Conservation (phyloP, 352 stramenopile species). For the Blastocystis sp. region DNA sequence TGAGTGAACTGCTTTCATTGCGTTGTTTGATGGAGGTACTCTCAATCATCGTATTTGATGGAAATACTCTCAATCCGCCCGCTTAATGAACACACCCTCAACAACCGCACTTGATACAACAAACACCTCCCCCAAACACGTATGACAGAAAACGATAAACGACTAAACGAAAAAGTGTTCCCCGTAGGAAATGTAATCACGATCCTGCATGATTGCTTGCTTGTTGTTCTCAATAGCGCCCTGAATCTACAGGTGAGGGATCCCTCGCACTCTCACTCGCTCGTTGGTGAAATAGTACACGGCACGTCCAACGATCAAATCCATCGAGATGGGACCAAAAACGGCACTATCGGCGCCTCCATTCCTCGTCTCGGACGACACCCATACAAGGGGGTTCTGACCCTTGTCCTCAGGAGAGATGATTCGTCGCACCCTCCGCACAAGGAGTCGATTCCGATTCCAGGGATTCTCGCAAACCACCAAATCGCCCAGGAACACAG, state of each 20-base stretch:
- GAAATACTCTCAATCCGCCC: too few species aligned
- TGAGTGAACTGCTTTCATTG: too few species aligned
- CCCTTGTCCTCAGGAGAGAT: not conserved
- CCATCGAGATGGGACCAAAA: conserved; percentile 41
- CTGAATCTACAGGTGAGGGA: conserved; percentile 33
- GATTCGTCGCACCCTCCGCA: conserved; percentile 41
- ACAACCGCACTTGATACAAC: too few species aligned
- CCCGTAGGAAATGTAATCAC: conserved; percentile 56
- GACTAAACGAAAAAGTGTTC: conserved; percentile 59
- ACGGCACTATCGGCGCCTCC: conserved; percentile 36
- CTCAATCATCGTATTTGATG: not conserved
- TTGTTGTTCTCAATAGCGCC: conserved; percentile 56
- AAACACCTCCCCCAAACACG: too few species aligned
- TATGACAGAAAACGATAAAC: not conserved
- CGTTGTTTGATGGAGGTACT: not conserved
- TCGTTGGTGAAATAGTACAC: conserved; percentile 37
- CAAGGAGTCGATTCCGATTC: conserved; percentile 9
- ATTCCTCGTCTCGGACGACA: conserved; percentile 52
- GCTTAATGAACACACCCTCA: too few species aligned
- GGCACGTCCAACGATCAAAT: conserved; percentile 55
- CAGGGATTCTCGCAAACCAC: conserved; percentile 46
- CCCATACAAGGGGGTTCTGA: conserved; percentile 26
- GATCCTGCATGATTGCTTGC: conserved; percentile 22
- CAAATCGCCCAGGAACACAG: conserved; percentile 46
- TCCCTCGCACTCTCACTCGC: not conserved